Base-by-base conservation (phyloP, 306 rosid species). In the Datisca glomerata region DNA sequence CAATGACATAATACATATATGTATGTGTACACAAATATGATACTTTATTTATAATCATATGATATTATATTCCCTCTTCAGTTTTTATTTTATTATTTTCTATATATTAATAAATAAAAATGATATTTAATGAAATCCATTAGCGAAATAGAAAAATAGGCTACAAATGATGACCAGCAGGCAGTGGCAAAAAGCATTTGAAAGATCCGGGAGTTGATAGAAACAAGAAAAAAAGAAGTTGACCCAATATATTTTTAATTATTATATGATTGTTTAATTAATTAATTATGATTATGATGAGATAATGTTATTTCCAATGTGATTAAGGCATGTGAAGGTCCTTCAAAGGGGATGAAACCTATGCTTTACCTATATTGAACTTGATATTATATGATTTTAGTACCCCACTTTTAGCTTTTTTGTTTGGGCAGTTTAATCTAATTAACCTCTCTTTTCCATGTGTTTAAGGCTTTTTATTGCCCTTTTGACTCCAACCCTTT, bases 271-370 rank as follows among this genome's bases (percentile, higher is more conserved):
- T n/a, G n/a, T n/a, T n/a, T n/a, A n/a, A n/a, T n/a, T n/a, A n/a
- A n/a, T n/a, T n/a, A n/a, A n/a, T n/a, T n/a, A n/a, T 72, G 73
- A 60, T 60, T 41, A 44, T 72, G 69, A 80, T 79, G 69, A 37
- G 70, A 52, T 36, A 67, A 57, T 69, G 89, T 43, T 67, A 57
- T 79, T 76, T 80, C 89, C 89, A 61, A 83, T 70, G 93, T 53
- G 56, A 47, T 53, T 52, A 74, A 67, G 65, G 62, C 89, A 74
- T 55, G 66, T 60, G 50, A 67, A 59, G 18, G 15, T 13, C 18
- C 16, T 12, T 36, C 41, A 36, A 36, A 11, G n/a, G n/a, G n/a
- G n/a, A n/a, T n/a, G n/a, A n/a, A n/a, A n/a, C n/a, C n/a, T n/a
- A n/a, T n/a, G n/a, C 15, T 31, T 22, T 13, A 15, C 17, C 10